phyloP scores from a whole-genome alignment of 2,329 filamentous ascomycete species.

The Botrytis sinoallii region DNA sequence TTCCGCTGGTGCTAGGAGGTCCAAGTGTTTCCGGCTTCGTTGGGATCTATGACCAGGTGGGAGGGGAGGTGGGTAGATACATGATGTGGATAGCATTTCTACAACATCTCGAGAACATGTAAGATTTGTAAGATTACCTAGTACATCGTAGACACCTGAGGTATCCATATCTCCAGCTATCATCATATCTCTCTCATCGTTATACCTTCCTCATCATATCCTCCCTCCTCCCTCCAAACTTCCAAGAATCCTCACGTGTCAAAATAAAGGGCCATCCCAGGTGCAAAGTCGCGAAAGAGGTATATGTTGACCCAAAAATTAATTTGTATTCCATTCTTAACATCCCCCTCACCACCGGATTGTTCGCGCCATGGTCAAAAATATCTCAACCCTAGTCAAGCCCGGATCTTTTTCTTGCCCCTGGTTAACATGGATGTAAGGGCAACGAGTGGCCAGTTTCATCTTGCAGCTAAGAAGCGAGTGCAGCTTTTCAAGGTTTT shows the following conservation, averaged over 20 bases:
- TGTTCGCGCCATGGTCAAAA: background rate
- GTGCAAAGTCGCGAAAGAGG: background rate
- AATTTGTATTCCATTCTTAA: background rate
- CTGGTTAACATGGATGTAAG: background rate
- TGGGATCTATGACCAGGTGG: no score
- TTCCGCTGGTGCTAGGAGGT: conserved; percentile 3
- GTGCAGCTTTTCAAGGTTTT: background rate
- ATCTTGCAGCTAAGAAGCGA: background rate
- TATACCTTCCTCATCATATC: background rate
- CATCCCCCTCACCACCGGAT: background rate
- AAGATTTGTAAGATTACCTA: no score
- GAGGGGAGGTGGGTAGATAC: no score
- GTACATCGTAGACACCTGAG: no score
- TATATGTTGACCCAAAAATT: background rate
- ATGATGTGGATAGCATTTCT: no score
- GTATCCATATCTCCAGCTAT: no score
- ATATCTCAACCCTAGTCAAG: background rate
- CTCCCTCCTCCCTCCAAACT: no score
- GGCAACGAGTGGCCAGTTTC: conserved; percentile 7
- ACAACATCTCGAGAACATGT: no score
- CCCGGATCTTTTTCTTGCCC: background rate
- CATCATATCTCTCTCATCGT: background rate
- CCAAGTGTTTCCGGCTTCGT: background rate
- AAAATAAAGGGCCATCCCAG: background rate
- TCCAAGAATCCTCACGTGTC: no score